Percentiles rank a stretch among this genome's conserved stretches.
Conservation (phyloP, 2,329 filamentous ascomycete species). For the Hypoxylon sp. region DNA sequence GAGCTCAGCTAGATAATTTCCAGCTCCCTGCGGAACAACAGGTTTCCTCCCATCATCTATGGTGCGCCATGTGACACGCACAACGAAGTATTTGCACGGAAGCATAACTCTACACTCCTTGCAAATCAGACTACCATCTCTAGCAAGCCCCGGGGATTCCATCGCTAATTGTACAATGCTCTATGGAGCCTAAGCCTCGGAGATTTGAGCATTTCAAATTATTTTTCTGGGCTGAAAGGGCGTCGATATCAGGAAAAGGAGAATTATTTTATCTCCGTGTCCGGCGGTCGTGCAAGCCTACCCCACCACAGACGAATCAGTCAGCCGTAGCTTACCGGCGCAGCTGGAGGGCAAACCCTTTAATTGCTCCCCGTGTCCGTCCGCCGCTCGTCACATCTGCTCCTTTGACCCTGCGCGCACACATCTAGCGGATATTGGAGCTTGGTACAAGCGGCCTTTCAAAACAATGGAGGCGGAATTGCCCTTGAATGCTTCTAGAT, state of each 20-base stretch:
- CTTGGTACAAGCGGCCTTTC: neutral
- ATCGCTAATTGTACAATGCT: too few species aligned
- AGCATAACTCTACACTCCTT: too few species aligned
- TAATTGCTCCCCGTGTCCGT: conserved; percentile 22
- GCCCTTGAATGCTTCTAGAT: conserved; percentile 5
- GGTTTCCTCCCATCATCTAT: too few species aligned
- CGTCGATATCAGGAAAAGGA: conserved; percentile 12
- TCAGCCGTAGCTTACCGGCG: neutral
- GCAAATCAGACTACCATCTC: too few species aligned
- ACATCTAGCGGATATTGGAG: neutral
- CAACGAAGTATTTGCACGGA: too few species aligned
- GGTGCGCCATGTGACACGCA: too few species aligned
- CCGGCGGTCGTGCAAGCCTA: conserved; percentile 8
- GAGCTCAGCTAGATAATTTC: too few species aligned
- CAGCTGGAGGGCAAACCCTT: neutral
- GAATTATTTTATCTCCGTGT: conserved; percentile 16
- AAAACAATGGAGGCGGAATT: conserved; percentile 17
- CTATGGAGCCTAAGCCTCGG: too few species aligned
- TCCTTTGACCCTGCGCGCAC: conserved; percentile 11
- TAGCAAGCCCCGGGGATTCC: too few species aligned
- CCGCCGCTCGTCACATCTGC: conserved; percentile 15
- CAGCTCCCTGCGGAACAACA: too few species aligned
- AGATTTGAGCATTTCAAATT: too few species aligned
- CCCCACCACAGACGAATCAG: conserved; percentile 15
- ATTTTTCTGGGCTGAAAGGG: neutral